Conservation (phyloP, 2,329 filamentous ascomycete species). For the Pseudocercospora eumusae region DNA sequence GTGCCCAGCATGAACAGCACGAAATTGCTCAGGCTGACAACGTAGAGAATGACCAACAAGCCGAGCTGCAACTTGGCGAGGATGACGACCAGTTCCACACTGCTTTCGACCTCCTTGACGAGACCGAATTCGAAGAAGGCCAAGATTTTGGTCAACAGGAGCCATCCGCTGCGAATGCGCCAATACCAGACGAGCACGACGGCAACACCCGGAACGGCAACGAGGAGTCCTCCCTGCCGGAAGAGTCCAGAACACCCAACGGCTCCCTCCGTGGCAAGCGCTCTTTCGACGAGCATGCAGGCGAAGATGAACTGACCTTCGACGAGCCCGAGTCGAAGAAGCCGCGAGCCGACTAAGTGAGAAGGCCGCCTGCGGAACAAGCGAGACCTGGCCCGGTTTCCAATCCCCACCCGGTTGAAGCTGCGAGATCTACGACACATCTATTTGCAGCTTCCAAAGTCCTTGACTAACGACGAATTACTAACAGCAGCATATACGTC, state of each 20-base stretch:
- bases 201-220: conserved; percentile 37
- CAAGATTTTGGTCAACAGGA: conserved; percentile 25
- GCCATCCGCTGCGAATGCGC: conserved; percentile 10
- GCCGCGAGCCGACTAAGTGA: conserved; percentile 23
- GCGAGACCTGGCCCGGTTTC: not conserved
- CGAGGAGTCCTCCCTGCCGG: conserved; percentile 10
- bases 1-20: conserved; percentile 11
- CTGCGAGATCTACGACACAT: not conserved
- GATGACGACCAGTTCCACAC: conserved; percentile 28
- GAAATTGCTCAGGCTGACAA: conserved; percentile 17
- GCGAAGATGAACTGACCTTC: conserved; percentile 30
- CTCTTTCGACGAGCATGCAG: conserved; percentile 35
- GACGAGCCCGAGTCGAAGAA: conserved; percentile 35
- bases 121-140: conserved; percentile 18
- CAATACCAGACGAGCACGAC: conserved; percentile 24
- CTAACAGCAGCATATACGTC: conserved; percentile 9
- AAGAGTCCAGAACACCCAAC: conserved; percentile 10
- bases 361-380: not conserved
- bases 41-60: conserved; percentile 17
- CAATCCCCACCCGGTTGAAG: not conserved
- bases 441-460: not conserved
- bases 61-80: conserved; percentile 18
- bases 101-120: conserved; percentile 27
- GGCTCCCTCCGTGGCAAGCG: conserved; percentile 38
- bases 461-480: not conserved